Conservation (phyloP, 768 basidiomycete genomes). For the Mycena amicta region DNA sequence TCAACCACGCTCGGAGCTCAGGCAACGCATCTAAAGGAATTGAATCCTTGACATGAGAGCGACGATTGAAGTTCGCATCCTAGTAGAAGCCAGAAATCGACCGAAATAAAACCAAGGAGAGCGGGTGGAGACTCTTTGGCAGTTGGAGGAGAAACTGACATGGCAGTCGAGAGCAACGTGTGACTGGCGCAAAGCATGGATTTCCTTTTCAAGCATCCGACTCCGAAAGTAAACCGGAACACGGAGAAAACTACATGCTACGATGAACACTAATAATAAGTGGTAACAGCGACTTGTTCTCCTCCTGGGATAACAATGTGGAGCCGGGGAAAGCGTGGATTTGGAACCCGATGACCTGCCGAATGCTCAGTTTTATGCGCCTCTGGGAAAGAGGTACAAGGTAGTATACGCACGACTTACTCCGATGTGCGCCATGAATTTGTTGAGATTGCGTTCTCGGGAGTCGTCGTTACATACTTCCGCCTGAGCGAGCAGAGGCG, state of each 20-base stretch:
- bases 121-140: no score
- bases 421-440: slow-evolving; percentile 51
- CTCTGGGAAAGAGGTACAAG: slow-evolving; percentile 10
- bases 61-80: no score
- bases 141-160: no score
- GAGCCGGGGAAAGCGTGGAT: slow-evolving; percentile 25
- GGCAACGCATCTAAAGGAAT: no score
- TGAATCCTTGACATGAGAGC: no score
- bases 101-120: no score
- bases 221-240: no score
- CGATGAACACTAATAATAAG: slow-evolving; percentile 25
- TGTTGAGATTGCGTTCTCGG: slow-evolving; percentile 43
- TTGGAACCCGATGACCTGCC: slow-evolving; percentile 36
- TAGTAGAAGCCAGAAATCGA: no score
- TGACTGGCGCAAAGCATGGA: no score
- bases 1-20: no score
- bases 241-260: slow-evolving; percentile 6
- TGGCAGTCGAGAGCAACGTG: no score
- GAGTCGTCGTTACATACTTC: slow-evolving; percentile 27
- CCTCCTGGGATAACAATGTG: slow-evolving; percentile 29
- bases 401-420: slow-evolving; percentile 34
- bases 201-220: no score
- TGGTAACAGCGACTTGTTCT: slow-evolving; percentile 28
- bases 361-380: slow-evolving; percentile 3
- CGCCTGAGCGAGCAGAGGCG: slow-evolving; percentile 13